Base-by-base conservation (phyloP, 202 grass and related monocot genomes). In the Alloteropsis angusta region DNA sequence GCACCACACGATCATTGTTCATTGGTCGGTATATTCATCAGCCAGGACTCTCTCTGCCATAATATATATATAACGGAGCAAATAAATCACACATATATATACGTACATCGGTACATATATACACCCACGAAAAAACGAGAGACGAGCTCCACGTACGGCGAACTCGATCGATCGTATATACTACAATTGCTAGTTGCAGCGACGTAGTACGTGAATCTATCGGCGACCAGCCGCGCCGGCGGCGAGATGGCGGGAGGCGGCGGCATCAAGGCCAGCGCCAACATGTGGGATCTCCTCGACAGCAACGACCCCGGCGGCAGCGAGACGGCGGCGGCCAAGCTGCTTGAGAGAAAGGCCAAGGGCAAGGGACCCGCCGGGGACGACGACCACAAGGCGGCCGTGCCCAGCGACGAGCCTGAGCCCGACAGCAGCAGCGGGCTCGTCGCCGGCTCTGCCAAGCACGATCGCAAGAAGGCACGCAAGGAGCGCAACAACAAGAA, bases 271-370 rank as follows among this genome's bases (percentile, higher is more conserved):
- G 34, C 36, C 11, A 60, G 23, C 19, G 28, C 12, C 46, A 82
- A 77, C 78, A 65, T 76, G 85, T 82, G 78, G 84, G 65, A 37
- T 2, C 9, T 63, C 19, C 71, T 82, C 26, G 0, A 10, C 47
- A 16, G 52, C 22, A 0, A 75, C 6, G 70, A 86, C 35, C 50
- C 76, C 6, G 77, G 71, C 54, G 22, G 81, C 6, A 38, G 5
- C 34, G 6, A 59, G 18, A 36, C 14, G 3, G 63, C 14, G 3
- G 63, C 43, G 6, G 52, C n/a, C 18, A 5, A 7, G 46, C 46
- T 6, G 46, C 46, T 6, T 15, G 16, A n/a, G 50, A 3, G n/a
- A 10, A n/a, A 43, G 45, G n/a, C 11, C 3, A 53, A 43, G 22
- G 32, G 59, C 38, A 59, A 23, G 43, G 21, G 12, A 11, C 9